Evolutionary conservation across 2,329 filamentous ascomycete species (phyloP).

Genomic region (Curvularia sp.): DNA sequence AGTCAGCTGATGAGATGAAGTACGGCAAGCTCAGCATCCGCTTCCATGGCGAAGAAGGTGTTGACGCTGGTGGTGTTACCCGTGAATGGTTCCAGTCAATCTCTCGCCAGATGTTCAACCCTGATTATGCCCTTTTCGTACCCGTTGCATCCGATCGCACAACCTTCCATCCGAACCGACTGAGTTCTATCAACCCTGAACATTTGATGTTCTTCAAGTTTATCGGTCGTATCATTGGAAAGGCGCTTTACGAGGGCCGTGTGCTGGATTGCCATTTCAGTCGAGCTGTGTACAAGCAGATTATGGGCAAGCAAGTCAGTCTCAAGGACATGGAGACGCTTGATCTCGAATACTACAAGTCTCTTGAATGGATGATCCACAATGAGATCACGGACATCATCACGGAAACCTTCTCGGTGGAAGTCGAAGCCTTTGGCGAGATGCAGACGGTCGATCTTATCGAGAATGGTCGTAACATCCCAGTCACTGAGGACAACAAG

Average conservation of each 20-base stretch:
- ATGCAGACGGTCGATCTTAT: constrained; percentile 86
- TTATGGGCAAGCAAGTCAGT: constrained; percentile 91
- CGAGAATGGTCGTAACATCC: constrained; percentile 85
- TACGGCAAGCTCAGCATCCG: constrained; percentile 98
- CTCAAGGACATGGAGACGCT: constrained; percentile 99
- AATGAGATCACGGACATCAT: constrained; percentile 99
- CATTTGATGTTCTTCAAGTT: constrained; percentile 99
- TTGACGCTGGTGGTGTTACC: constrained; percentile 96
- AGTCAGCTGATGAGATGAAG: constrained; percentile 95
- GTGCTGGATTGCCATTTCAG: constrained; percentile 99
- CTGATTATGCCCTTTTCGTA: constrained; percentile 94
- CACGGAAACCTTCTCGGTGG: constrained; percentile 92
- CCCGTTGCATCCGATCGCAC: constrained; percentile 97
- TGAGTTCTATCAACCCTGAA: constrained; percentile 92
- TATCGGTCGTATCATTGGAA: constrained; percentile 97
- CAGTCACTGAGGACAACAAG: constrained; percentile 98
- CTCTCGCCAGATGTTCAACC: constrained; percentile 97
- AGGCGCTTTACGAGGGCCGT: constrained; percentile 94
- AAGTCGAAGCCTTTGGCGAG: constrained; percentile 92
- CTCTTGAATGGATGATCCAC: constrained; percentile 95
- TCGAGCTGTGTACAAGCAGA: constrained; percentile 96
- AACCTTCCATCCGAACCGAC: constrained; percentile 96
- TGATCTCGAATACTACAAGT: constrained; percentile 98
- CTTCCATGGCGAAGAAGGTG: constrained; percentile 96
- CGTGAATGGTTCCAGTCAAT: constrained; percentile 99